Evolutionary conservation across 345 rosid species (phyloP).

Genomic region (Litchi chinensis): DNA sequence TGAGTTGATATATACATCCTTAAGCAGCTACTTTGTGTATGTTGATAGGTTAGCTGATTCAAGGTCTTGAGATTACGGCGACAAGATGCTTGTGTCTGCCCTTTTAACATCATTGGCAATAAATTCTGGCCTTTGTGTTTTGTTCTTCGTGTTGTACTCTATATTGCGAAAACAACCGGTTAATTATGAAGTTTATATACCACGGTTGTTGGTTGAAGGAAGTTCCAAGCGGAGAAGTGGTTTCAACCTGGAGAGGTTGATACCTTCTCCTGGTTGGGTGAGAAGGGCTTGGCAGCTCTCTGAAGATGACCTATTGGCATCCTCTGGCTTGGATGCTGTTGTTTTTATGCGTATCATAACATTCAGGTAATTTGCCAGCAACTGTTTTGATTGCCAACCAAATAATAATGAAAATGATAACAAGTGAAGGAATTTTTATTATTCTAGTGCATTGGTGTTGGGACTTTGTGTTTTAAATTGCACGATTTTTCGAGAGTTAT

Average conservation of each 20-base stretch:
- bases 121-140: conserved; percentile 73
- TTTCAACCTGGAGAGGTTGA: conserved; percentile 69
- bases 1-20: background rate
- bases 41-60: conserved; percentile 11
- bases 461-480: background rate
- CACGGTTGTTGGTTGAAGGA: conserved; percentile 74
- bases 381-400: background rate
- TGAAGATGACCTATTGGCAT: conserved; percentile 63
- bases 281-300: conserved; percentile 68
- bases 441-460: background rate
- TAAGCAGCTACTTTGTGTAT: conserved; percentile 1
- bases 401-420: background rate
- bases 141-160: conserved; percentile 72
- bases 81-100: conserved; percentile 86
- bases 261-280: conserved; percentile 91
- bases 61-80: conserved; percentile 23
- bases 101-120: conserved; percentile 85
- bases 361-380: conserved; percentile 56
- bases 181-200: conserved; percentile 69
- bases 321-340: conserved; percentile 81
- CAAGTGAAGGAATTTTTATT: background rate
- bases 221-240: conserved; percentile 49
- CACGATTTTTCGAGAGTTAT: background rate
- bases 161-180: conserved; percentile 77
- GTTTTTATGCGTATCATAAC: conserved; percentile 81